Percentiles rank a stretch among this genome's conserved stretches.
Evolutionary conservation across 2,329 filamentous ascomycete species (phyloP).

Genomic region (Chrysoporthe puriensis): DNA sequence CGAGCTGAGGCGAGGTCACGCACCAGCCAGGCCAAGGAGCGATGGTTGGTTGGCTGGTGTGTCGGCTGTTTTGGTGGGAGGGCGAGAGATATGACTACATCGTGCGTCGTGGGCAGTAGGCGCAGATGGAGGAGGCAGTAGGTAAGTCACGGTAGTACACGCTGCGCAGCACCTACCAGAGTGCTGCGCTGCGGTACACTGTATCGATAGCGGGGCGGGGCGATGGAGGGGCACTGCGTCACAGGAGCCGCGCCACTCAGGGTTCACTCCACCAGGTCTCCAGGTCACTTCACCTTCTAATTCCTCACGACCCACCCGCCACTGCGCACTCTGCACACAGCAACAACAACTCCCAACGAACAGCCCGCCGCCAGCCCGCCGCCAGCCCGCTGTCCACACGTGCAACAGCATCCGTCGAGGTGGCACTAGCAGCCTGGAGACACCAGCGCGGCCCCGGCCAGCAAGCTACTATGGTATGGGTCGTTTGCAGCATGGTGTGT

Average conservation of each 20-base stretch:
- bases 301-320: too few relatives aligned
- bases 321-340: too few relatives aligned
- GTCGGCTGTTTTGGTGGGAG: not conserved
- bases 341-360: not conserved
- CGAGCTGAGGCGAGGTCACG: constrained; percentile 10
- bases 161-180: not conserved
- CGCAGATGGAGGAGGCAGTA: not conserved
- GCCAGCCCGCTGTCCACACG: not conserved
- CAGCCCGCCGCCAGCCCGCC: not conserved
- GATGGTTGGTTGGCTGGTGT: not conserved
- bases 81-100: not conserved
- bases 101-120: not conserved
- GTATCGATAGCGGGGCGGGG: not conserved
- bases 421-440: not conserved
- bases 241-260: constrained; percentile 18
- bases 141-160: not conserved
- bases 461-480: too few relatives aligned
- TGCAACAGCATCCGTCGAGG: not conserved
- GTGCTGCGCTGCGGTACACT: too few relatives aligned
- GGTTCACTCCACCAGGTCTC: not conserved
- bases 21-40: not conserved
- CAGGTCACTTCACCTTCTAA: too few relatives aligned
- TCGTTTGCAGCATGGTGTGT: constrained; percentile 13
- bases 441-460: not conserved
- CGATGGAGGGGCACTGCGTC: constrained; percentile 24